phyloP scores from a whole-genome alignment of 2,329 filamentous ascomycete species.

The Magnaporthiopsis rhizophila region DNA sequence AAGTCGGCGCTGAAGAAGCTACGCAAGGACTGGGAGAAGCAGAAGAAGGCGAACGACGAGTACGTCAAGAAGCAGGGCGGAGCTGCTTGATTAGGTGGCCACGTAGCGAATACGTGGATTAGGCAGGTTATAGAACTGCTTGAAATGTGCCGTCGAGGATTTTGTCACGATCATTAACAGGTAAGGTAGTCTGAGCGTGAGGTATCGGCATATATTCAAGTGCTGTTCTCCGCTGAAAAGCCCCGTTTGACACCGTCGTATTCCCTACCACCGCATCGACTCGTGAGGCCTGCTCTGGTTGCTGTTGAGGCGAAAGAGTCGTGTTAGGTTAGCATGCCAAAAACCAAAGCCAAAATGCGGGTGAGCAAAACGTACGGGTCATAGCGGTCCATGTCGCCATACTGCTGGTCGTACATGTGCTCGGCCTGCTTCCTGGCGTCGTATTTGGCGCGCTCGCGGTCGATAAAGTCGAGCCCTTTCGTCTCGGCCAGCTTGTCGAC shows the following conservation, averaged over 20 bases:
- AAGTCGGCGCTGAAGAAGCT: conserved; percentile 77
- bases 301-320: not conserved
- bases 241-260: not conserved
- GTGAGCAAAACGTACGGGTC: conserved; percentile 43
- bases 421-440: conserved; percentile 51
- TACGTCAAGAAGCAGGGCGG: conserved; percentile 30
- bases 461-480: conserved; percentile 54
- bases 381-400: conserved; percentile 43
- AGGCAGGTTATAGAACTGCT: no score
- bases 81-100: not conserved
- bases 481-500: conserved; percentile 69
- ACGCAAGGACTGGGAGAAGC: conserved; percentile 81
- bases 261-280: conserved; percentile 5
- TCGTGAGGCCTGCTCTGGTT: conserved; percentile 7
- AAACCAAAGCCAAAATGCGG: no score
- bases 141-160: no score
- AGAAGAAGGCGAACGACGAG: conserved; percentile 77
- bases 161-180: no score
- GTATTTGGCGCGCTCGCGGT: conserved; percentile 49
- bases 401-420: conserved; percentile 55
- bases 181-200: no score
- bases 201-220: not conserved
- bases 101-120: not conserved
- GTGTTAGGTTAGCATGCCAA: no score
- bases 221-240: not conserved